Evolutionary conservation across 2,329 filamentous ascomycete genomes (phyloP).

Genomic region (Sordariomycetes sp.): DNA sequence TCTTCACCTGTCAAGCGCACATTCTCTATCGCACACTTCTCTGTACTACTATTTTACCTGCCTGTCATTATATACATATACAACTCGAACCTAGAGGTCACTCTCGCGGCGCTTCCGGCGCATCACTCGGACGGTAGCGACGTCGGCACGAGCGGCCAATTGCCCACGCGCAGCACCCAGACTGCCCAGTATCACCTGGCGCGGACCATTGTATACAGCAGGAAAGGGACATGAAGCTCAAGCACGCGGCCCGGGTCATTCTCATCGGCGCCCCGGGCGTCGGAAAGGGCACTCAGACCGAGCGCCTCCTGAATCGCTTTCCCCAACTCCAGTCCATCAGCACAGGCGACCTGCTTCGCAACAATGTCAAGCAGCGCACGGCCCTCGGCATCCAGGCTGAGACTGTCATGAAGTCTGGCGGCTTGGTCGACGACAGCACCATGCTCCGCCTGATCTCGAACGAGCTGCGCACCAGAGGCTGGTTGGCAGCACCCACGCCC

Average conservation of each 20-base stretch:
- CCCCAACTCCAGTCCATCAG: slow-evolving; percentile 86
- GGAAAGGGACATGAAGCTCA: slow-evolving; percentile 53
- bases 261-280: slow-evolving; percentile 93
- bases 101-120: no score
- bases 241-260: slow-evolving; percentile 82
- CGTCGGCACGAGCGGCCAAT: not conserved
- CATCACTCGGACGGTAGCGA: no score
- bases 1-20: no score
- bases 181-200: no score
- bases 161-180: no score
- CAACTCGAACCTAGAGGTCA: no score
- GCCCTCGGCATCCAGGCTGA: slow-evolving; percentile 87
- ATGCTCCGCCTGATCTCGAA: slow-evolving; percentile 89
- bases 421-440: slow-evolving; percentile 82
- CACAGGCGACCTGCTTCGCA: slow-evolving; percentile 83
- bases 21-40: no score
- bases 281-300: slow-evolving; percentile 92
- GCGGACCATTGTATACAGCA: no score
- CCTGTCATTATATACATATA: no score
- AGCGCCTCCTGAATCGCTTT: slow-evolving; percentile 77
- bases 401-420: slow-evolving; percentile 75
- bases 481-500: slow-evolving; percentile 45
- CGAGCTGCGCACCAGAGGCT: slow-evolving; percentile 77
- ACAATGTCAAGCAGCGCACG: slow-evolving; percentile 85
- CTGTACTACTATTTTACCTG: no score